A percentile compares a stretch with the other conserved stretches of the same genome.
Evolutionary conservation across 106 monocot genomes (phyloP).

Genomic region (Platanthera zijinensis): DNA sequence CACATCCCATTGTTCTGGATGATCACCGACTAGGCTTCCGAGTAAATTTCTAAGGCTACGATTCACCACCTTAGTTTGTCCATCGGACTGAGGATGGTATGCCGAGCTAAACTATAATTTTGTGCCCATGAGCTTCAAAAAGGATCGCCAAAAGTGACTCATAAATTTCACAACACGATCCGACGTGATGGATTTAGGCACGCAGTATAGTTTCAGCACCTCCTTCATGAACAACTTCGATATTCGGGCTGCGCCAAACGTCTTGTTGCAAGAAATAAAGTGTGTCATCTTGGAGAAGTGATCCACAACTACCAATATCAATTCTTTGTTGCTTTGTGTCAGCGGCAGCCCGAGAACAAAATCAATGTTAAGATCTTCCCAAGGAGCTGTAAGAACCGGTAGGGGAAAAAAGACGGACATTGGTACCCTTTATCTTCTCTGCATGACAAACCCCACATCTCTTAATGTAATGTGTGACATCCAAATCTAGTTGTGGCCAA

Average conservation of each 20-base stretch:
- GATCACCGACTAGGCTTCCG: no score
- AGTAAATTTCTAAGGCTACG: no score
- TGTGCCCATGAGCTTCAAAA: background rate
- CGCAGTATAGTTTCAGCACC: background rate
- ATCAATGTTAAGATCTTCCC: background rate
- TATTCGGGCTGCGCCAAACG: background rate
- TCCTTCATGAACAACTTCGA: constrained; percentile 2
- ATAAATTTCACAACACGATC: constrained; percentile 8
- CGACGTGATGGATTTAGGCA: background rate
- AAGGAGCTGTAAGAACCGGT: background rate
- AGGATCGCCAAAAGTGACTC: constrained; percentile 4
- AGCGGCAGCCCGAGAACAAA: background rate
- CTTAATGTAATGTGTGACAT: background rate
- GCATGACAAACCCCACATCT: background rate
- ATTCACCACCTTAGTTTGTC: no score
- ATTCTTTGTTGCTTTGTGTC: constrained; percentile 1
- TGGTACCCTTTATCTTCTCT: background rate
- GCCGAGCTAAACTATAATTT: no score
- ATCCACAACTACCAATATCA: constrained; percentile 7
- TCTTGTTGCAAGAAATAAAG: constrained; percentile 5
- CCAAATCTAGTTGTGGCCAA: background rate
- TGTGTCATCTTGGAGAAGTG: constrained; percentile 17
- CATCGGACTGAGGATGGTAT: no score
- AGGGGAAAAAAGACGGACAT: constrained; percentile 8
- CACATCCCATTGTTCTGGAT: no score